A percentile compares a stretch with the other conserved stretches of the same genome.
phyloP scores from a whole-genome alignment of 371 early-diverging fungal species.

The Saksenaea oblongispora region DNA sequence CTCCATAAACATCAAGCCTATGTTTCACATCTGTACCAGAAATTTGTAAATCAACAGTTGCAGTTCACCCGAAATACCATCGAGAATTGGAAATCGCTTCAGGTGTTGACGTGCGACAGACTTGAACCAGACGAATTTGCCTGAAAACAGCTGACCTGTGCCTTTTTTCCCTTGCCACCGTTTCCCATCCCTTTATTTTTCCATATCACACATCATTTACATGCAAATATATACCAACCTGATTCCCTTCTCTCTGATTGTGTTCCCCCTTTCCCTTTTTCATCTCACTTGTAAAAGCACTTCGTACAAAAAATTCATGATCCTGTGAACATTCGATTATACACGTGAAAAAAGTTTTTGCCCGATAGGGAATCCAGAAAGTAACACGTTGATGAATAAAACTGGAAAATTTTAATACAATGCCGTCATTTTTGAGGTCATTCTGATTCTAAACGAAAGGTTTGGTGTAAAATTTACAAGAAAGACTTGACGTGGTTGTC shows the following conservation, averaged over 20 bases:
- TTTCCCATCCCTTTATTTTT: neutral
- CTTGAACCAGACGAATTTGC: slow-evolving; percentile 4
- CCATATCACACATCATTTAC: neutral
- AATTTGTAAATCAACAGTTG: slow-evolving; percentile 59
- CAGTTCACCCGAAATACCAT: slow-evolving; percentile 52
- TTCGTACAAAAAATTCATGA: neutral
- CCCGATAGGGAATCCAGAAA: neutral
- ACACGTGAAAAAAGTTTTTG: neutral
- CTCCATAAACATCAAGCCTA: slow-evolving; percentile 54
- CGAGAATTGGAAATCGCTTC: slow-evolving; percentile 65
- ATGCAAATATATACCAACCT: neutral
- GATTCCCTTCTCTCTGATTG: neutral
- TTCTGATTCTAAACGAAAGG: slow-evolving; percentile 74
- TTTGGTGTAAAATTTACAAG: slow-evolving; percentile 55
- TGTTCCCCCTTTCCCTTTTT: neutral
- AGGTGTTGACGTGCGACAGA: slow-evolving; percentile 33
- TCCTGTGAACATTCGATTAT: neutral
- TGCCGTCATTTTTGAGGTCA: slow-evolving; percentile 65
- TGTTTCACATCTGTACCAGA: slow-evolving; percentile 65
- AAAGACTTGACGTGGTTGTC: slow-evolving; percentile 80
- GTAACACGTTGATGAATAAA: slow-evolving; percentile 40
- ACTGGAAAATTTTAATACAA: slow-evolving; percentile 1
- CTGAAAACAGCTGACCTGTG: slow-evolving; percentile 3
- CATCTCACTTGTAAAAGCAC: slow-evolving; percentile 3
- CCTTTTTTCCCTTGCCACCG: neutral